A percentile compares a stretch with the other conserved stretches of the same genome.
phyloP scores from a whole-genome alignment of 345 rosid species.

The Melaleuca alternifolia region DNA sequence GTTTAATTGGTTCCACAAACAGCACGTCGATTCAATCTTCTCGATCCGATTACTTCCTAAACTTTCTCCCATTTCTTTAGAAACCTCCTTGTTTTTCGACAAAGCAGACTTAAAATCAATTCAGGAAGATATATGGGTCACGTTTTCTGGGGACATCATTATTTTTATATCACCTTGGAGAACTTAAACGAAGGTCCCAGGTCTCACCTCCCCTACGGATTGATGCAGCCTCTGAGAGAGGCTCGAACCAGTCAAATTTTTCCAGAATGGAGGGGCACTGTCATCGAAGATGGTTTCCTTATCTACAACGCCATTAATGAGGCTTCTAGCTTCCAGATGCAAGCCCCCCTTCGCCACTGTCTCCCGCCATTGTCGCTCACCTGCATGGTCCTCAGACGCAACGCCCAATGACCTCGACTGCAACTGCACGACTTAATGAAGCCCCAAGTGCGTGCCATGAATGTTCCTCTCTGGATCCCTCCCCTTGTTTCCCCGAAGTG shows the following conservation, averaged over 20 bases:
- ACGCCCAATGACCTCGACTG: neutral
- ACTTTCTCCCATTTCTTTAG: neutral
- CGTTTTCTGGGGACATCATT: neutral
- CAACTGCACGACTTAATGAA: neutral
- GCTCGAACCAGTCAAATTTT: neutral
- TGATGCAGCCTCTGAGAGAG: neutral
- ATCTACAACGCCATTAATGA: neutral
- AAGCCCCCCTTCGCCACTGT: neutral
- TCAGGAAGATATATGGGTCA: neutral
- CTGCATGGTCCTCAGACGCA: neutral
- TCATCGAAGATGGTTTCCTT: neutral
- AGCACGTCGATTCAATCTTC: neutral
- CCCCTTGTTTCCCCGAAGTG: neutral
- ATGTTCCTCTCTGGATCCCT: neutral
- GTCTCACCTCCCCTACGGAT: neutral
- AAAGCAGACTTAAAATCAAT: neutral
- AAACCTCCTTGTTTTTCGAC: neutral
- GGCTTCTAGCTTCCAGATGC: neutral
- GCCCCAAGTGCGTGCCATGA: neutral
- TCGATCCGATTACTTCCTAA: neutral
- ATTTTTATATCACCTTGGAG: neutral
- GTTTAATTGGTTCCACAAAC: neutral
- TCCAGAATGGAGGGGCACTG: neutral
- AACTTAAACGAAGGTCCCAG: neutral
- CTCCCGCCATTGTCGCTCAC: neutral